phyloP scores from a whole-genome alignment of 208 protist species.

The Trypanosomatidae sp. region DNA sequence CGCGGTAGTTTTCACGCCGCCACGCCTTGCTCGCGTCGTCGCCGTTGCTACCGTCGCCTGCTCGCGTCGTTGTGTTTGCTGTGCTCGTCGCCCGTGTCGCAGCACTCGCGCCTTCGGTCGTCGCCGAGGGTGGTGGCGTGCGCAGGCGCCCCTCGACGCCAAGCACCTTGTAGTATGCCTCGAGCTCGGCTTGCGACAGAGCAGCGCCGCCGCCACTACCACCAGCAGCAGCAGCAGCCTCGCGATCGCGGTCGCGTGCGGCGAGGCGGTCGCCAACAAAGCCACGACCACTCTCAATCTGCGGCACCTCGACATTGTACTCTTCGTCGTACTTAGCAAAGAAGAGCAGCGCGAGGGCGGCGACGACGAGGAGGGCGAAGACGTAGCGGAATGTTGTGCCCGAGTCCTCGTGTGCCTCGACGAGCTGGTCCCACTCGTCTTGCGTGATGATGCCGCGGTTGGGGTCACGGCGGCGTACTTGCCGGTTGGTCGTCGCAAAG shows the following conservation, averaged over 20 bases:
- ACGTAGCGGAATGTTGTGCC: constrained; percentile 49
- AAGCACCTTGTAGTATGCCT: constrained; percentile 60
- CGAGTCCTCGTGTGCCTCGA: constrained; percentile 63
- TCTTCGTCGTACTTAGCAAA: constrained; percentile 77
- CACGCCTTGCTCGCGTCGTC: constrained; percentile 44
- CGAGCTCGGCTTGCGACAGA: constrained; percentile 17
- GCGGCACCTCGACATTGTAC: constrained; percentile 73
- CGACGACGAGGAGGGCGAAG: constrained; percentile 37
- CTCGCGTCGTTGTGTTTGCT: not conserved
- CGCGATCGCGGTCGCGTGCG: constrained; percentile 1
- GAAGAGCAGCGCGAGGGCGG: constrained; percentile 24
- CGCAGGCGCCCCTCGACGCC: constrained; percentile 44
- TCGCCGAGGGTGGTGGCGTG: not conserved
- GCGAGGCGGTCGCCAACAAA: constrained; percentile 37
- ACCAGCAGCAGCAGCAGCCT: too few relatives aligned
- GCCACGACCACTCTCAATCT: constrained; percentile 58
- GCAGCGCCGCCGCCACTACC: too few relatives aligned
- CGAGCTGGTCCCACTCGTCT: constrained; percentile 61
- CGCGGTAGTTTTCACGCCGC: constrained; percentile 57
- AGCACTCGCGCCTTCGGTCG: not conserved
- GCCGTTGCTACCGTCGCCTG: not conserved
- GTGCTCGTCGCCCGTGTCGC: not conserved
- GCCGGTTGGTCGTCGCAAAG: constrained; percentile 3
- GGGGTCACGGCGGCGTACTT: constrained; percentile 19
- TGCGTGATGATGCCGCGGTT: constrained; percentile 64